phyloP scores from a whole-genome alignment of 345 rosid species.

The Boechera divaricarpa region DNA sequence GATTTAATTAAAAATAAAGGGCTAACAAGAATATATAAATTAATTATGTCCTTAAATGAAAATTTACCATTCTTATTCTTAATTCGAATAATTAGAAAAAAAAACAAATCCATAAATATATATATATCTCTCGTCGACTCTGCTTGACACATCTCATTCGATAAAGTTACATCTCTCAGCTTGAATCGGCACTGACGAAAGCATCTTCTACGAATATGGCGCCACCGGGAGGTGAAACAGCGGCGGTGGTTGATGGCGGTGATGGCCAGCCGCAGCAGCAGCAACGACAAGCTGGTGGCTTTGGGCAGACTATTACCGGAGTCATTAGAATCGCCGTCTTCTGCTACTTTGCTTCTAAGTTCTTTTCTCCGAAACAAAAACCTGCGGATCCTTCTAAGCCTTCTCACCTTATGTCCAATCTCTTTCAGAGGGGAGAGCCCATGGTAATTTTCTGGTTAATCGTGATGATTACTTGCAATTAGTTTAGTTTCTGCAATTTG shows the following conservation, averaged over 20 bases:
- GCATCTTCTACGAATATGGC: constrained; percentile 52
- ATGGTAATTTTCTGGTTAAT: constrained; percentile 52
- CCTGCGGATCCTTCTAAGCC: constrained; percentile 66
- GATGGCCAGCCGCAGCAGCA: constrained; percentile 51
- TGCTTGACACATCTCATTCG: constrained; percentile 13
- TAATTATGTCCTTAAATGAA: constrained; percentile 11
- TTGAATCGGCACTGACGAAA: constrained; percentile 30
- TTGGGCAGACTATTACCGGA: constrained; percentile 71
- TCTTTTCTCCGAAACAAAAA: constrained; percentile 75
- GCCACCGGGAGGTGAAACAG: constrained; percentile 48
- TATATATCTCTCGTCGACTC: neutral
- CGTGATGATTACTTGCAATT: neutral
- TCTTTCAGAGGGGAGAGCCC: constrained; percentile 81
- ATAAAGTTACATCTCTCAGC: constrained; percentile 13
- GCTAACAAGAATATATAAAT: neutral
- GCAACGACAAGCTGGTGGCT: constrained; percentile 65
- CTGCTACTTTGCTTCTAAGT: constrained; percentile 89
- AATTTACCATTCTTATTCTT: neutral
- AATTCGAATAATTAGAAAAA: constrained; percentile 22
- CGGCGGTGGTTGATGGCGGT: constrained; percentile 51
- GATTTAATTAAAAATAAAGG: neutral
- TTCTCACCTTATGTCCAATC: constrained; percentile 63
- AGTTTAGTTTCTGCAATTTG: neutral
- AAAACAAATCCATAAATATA: constrained; percentile 4
- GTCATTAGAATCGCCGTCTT: constrained; percentile 88